These are phyloP conservation scores for Phytopythium boreale DNA, from an alignment of 352 stramenopile species.

Conservation along the genomic window DNA sequence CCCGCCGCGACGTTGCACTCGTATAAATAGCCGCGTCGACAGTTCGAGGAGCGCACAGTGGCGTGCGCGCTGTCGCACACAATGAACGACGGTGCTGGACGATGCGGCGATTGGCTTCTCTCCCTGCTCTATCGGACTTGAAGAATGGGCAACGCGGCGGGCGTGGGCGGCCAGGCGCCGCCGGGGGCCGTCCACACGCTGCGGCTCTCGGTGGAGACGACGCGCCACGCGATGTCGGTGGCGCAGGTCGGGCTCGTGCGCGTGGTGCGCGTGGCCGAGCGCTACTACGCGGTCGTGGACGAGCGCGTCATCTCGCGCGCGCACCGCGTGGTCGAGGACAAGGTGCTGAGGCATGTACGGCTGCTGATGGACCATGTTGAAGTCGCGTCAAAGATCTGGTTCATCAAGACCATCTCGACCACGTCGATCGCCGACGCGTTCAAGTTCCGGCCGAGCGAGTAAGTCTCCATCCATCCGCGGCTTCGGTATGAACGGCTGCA, in stretches of 20 bases:
- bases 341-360: constrained; percentile 40
- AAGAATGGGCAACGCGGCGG: constrained; percentile 48
- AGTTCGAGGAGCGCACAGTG: not conserved
- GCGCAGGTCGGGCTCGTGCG: constrained; percentile 31
- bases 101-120: not conserved
- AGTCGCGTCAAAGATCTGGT: constrained; percentile 52
- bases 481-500: not conserved
- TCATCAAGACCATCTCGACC: constrained; percentile 63
- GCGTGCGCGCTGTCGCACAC: constrained; percentile 1
- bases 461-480: constrained; percentile 6
- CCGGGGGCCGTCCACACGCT: constrained; percentile 19
- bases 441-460: constrained; percentile 48
- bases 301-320: constrained; percentile 48
- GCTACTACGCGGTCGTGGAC: constrained; percentile 51
- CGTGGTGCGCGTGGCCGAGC: constrained; percentile 30
- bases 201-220: constrained; percentile 22
- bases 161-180: constrained; percentile 22
- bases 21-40: not conserved
- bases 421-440: constrained; percentile 53
- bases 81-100: not conserved
- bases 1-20: not conserved
- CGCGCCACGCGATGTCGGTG: constrained; percentile 21
- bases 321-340: constrained; percentile 44
- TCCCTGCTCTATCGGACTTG: not conserved
- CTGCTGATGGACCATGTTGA: constrained; percentile 46